Evolutionary conservation across 1,139 yeast genomes (phyloP).

Genomic region (Yamadazyma diospyri): DNA sequence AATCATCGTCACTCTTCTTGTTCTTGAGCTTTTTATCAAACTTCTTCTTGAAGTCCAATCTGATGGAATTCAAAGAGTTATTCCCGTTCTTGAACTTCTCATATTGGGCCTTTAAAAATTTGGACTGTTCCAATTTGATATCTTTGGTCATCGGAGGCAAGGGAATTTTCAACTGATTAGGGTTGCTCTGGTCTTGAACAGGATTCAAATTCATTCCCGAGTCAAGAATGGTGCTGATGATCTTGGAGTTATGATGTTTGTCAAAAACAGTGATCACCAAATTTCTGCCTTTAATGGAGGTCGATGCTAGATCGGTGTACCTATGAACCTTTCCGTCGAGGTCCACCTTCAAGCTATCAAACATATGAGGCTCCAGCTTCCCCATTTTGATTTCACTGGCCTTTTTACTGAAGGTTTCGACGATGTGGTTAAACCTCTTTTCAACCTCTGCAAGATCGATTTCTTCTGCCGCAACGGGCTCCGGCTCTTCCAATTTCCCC

Average conservation of each 20-base stretch:
- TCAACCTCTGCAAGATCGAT: slow-evolving; percentile 38
- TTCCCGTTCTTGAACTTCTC: slow-evolving; percentile 62
- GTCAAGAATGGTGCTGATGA: slow-evolving; percentile 66
- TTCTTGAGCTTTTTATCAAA: slow-evolving; percentile 45
- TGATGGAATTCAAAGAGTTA: slow-evolving; percentile 50
- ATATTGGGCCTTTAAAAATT: slow-evolving; percentile 56
- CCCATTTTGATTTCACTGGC: slow-evolving; percentile 67
- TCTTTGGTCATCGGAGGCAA: slow-evolving; percentile 77
- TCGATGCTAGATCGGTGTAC: slow-evolving; percentile 69
- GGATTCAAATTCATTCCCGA: slow-evolving; percentile 76
- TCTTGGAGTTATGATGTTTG: slow-evolving; percentile 64
- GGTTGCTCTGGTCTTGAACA: slow-evolving; percentile 65
- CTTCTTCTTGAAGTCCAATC: slow-evolving; percentile 59
- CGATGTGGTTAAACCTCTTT: slow-evolving; percentile 42
- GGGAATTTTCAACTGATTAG: slow-evolving; percentile 69
- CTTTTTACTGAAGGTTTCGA: slow-evolving; percentile 52
- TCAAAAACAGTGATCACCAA: slow-evolving; percentile 79
- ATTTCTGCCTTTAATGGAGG: slow-evolving; percentile 68
- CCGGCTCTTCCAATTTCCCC: background rate
- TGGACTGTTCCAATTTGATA: slow-evolving; percentile 54
- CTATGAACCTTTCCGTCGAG: slow-evolving; percentile 43
- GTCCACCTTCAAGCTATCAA: slow-evolving; percentile 57
- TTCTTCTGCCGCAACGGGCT: slow-evolving; percentile 1
- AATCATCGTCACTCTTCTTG: slow-evolving; percentile 57
- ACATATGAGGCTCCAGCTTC: slow-evolving; percentile 60